Percentiles rank a stretch among this genome's conserved stretches.
Conservation (phyloP, 2,329 filamentous ascomycete species). For the Colletotrichum coccodes region DNA sequence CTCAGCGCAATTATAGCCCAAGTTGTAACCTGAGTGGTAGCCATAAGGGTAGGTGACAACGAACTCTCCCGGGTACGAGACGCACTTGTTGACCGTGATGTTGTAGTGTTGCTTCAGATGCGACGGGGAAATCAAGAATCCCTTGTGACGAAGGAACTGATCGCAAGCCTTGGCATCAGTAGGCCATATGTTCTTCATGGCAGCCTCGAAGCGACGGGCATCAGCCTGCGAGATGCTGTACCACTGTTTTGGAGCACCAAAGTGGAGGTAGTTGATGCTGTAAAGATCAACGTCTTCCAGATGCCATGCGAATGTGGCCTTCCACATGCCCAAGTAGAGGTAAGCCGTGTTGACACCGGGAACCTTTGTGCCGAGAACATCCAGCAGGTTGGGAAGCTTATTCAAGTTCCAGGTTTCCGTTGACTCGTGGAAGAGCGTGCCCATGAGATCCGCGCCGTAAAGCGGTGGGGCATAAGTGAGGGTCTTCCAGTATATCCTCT, state of each 20-base stretch:
- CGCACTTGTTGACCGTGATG: conserved; percentile 95
- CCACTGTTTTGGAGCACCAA: conserved; percentile 98
- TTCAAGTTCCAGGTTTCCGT: conserved; percentile 93
- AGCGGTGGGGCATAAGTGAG: conserved; percentile 94
- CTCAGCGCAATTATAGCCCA: conserved; percentile 98
- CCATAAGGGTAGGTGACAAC: conserved; percentile 99
- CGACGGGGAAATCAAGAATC: conserved; percentile 93
- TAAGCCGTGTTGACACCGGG: conserved; percentile 99
- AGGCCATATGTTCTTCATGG: conserved; percentile 96
- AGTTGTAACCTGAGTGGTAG: conserved; percentile 97
- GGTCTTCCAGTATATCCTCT: conserved; percentile 96
- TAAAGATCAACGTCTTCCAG: conserved; percentile 98
- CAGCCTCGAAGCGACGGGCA: conserved; percentile 89
- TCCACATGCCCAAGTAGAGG: conserved; percentile 99
- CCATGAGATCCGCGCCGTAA: conserved; percentile 96
- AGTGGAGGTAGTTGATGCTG: conserved; percentile 99
- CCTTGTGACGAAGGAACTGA: conserved; percentile 97
- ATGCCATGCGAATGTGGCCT: conserved; percentile 99
- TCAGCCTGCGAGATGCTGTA: conserved; percentile 99
- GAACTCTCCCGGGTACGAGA: conserved; percentile 96
- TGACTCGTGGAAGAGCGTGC: conserved; percentile 89
- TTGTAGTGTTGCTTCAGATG: conserved; percentile 88
- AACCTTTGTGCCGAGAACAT: conserved; percentile 93
- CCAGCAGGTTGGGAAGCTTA: conserved; percentile 90
- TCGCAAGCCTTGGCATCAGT: conserved; percentile 94